phyloP scores from a whole-genome alignment of 257 asterid species.

The Solanum habrochaites region DNA sequence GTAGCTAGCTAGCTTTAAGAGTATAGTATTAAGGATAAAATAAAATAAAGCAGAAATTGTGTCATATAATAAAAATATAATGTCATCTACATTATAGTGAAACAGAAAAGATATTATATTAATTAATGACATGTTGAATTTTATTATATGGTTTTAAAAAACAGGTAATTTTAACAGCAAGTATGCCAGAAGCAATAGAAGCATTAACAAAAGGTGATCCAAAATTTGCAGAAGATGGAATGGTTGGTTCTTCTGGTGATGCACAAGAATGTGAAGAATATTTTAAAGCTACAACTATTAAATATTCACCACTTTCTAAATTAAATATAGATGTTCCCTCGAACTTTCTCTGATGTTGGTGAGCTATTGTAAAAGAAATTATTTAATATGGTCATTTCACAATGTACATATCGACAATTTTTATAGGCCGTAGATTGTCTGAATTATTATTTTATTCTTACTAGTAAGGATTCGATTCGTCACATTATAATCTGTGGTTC shows the following conservation, averaged over 20 bases:
- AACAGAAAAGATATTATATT: fast-evolving
- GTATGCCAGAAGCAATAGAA: constrained; percentile 12
- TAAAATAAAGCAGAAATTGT: background rate
- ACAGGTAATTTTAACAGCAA: background rate
- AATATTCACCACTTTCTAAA: constrained; percentile 3
- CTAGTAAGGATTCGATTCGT: too few species aligned
- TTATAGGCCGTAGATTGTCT: background rate
- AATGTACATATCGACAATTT: fast-evolving
- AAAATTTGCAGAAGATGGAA: constrained; percentile 19
- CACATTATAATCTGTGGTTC: fast-evolving
- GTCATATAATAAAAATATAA: too few species aligned
- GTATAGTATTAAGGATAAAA: background rate
- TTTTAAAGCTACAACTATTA: background rate
- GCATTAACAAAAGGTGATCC: constrained; percentile 18
- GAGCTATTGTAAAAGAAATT: constrained; percentile 21
- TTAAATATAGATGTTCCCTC: constrained; percentile 7
- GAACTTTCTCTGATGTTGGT: constrained; percentile 36
- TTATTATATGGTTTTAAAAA: background rate
- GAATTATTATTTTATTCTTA: fast-evolving
- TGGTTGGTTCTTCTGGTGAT: constrained; percentile 8
- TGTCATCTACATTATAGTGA: background rate
- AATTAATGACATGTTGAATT: background rate
- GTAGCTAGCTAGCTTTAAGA: too few species aligned
- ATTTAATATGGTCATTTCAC: background rate
- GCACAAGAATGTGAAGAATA: constrained; percentile 11